Conservation (phyloP, 1,284 basidiomycete species). For the Trichosporon inkin region DNA sequence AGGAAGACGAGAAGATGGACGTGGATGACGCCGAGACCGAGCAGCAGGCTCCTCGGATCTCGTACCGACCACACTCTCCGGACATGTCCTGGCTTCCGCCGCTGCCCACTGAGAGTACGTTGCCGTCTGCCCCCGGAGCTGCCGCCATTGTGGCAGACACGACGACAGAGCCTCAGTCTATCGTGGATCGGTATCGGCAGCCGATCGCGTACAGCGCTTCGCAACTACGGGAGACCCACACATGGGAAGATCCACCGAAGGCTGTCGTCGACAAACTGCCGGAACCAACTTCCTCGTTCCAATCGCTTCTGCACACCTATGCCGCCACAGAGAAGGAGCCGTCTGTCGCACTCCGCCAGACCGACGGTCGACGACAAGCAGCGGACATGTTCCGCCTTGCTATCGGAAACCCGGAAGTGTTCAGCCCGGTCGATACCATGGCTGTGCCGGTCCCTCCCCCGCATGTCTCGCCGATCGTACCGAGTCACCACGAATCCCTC, state of each 20-base stretch:
- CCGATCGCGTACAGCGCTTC: slow-evolving; percentile 37
- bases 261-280: slow-evolving; percentile 21
- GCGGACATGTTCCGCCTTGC: slow-evolving; percentile 34
- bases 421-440: slow-evolving; percentile 34
- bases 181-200: slow-evolving; percentile 37
- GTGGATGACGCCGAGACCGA: slow-evolving; percentile 13
- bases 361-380: slow-evolving; percentile 34
- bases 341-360: slow-evolving; percentile 34
- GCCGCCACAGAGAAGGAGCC: slow-evolving; percentile 31
- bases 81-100: slow-evolving; percentile 40
- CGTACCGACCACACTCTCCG: slow-evolving; percentile 19
- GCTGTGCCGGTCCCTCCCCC: slow-evolving; percentile 28
- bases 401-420: slow-evolving; percentile 36
- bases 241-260: slow-evolving; percentile 30
- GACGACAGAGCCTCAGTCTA: slow-evolving; percentile 26
- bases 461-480: slow-evolving; percentile 33
- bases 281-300: slow-evolving; percentile 30
- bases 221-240: slow-evolving; percentile 28
- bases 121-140: not conserved
- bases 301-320: slow-evolving; percentile 33
- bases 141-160: not conserved
- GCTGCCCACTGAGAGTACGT: slow-evolving; percentile 24
- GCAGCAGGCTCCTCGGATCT: not conserved
- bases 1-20: slow-evolving; percentile 20
- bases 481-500: slow-evolving; percentile 30